Conservation (phyloP, 345 rosid genomes). For the Arabidopsis arenosa region DNA sequence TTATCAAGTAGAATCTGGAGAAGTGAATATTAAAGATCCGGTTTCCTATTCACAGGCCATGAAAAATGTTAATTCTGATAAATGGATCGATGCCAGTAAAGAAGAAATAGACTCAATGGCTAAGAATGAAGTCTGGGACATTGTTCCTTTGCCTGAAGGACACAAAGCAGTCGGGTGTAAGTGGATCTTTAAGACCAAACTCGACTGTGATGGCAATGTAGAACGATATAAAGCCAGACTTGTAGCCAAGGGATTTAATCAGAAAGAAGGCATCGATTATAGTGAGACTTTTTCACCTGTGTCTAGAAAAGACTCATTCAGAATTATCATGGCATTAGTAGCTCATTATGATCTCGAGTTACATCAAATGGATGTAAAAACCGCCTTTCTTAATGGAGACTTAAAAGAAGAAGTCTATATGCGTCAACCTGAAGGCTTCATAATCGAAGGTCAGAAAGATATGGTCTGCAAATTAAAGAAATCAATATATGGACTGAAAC, state of each 20-base stretch:
- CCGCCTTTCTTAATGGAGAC: not conserved
- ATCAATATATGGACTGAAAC: slow-evolving; percentile 24
- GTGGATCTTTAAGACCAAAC: slow-evolving; percentile 21
- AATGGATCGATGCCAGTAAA: not conserved
- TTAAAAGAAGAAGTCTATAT: slow-evolving; percentile 1
- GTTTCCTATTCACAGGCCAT: slow-evolving; percentile 24
- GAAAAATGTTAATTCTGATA: slow-evolving; percentile 11
- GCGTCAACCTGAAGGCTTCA: slow-evolving; percentile 9
- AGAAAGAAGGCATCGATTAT: slow-evolving; percentile 4
- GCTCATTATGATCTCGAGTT: slow-evolving; percentile 7
- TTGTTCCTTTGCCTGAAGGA: slow-evolving; percentile 13
- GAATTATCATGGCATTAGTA: slow-evolving; percentile 8
- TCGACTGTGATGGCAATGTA: not conserved
- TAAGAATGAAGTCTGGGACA: not conserved
- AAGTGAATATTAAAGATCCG: not conserved
- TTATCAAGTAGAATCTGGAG: slow-evolving; percentile 4
- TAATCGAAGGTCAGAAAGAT: slow-evolving; percentile 10
- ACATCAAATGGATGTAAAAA: slow-evolving; percentile 30
- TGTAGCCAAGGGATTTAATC: slow-evolving; percentile 8
- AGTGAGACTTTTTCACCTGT: not conserved
- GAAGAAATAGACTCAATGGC: not conserved
- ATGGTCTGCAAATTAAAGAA: slow-evolving; percentile 25
- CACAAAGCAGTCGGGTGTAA: not conserved
- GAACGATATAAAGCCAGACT: slow-evolving; percentile 5
- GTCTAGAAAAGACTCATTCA: not conserved